Evolutionary conservation across 495 filamentous ascomycete species (phyloP).

Genomic region (Trichoderma reesei): DNA sequence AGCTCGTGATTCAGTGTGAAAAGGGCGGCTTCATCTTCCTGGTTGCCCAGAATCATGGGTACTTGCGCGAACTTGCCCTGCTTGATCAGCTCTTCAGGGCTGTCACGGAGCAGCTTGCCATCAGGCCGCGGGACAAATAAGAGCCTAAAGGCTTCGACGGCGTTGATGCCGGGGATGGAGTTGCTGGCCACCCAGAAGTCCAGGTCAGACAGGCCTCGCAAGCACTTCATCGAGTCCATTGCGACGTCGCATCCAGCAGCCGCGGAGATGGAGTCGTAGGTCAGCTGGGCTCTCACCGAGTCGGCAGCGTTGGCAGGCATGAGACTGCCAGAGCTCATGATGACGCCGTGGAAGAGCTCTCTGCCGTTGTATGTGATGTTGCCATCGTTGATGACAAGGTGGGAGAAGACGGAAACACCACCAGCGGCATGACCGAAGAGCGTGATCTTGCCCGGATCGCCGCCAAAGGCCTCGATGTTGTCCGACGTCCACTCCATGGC

Average conservation of each 20-base stretch:
- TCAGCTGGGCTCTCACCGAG: conserved; percentile 35
- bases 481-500: conserved; percentile 32
- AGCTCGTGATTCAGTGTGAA: conserved; percentile 31
- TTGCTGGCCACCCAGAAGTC: conserved; percentile 43
- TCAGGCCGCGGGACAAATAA: conserved; percentile 32
- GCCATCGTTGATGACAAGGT: conserved; percentile 46
- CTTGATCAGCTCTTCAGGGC: conserved; percentile 10
- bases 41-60: conserved; percentile 27
- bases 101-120: conserved; percentile 30
- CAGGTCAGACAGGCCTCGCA: conserved; percentile 37
- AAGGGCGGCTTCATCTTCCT: conserved; percentile 34
- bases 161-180: conserved; percentile 39
- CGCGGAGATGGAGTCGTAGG: conserved; percentile 42
- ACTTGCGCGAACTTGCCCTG: conserved; percentile 28
- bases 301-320: conserved; percentile 44
- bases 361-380: conserved; percentile 46
- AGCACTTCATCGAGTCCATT: conserved; percentile 41
- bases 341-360: conserved; percentile 45
- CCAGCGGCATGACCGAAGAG: conserved; percentile 35
- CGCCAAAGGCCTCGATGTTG: conserved; percentile 37
- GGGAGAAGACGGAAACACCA: conserved; percentile 46
- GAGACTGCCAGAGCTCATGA: conserved; percentile 49
- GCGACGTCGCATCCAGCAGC: conserved; percentile 16
- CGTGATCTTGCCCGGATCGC: conserved; percentile 32
- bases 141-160: conserved; percentile 23